Evolutionary conservation across 225 moss, liverwort and hornwort genomes (phyloP), one percentile per base, ranked within the genome.

Genomic region (Pseudisothecium myosuroides): DNA sequence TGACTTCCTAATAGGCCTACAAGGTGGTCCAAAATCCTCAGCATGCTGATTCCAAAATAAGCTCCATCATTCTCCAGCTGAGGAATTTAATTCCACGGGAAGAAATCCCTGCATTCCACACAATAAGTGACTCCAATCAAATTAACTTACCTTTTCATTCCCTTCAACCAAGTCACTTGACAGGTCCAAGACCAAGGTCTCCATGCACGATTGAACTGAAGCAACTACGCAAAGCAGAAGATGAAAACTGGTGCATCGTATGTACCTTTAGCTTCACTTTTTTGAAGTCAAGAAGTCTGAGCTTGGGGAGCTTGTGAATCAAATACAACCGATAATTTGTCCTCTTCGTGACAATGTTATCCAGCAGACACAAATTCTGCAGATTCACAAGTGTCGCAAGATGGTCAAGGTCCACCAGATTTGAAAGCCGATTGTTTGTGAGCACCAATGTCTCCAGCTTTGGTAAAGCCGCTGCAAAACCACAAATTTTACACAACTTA

Each of bases 181-280:
- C 81, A 92, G 67, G 90, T 72, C 89, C 66, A 91, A 90, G 89
- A 88, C 75, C 89, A 91, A 64, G 22, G 88, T 89, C 86, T 88
- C 67, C 86, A 88, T 87, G 78, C 77, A 88, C 76, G 82, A 82
- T 69, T 81, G 87, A 86, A 84, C 79, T 85, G 34, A 86, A 88
- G 82, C 67, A 89, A 86, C 69, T 45, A 90, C 69, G 87, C 74
- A 89, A 89, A 89, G 32, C 82, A 87, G 85, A 47, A 83, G 80
- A 83, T 83, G 72, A 85, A 76, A 86, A 84, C 31, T 77, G 49
- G 79, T 39, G 88, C 83, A 80, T 88, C 78, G 36, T 29, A 76
- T 90, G 80, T 96, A 98, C 99, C 97, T 99, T 99, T 10, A 94
- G 92, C 89, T 96, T 99, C 93, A 99, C 96, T 95, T 99, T 99